Evolutionary conservation across 176 grass and related monocot species (phyloP), one percentile per base, ranked within the genome.

Genomic region (Raddia distichophylla): DNA sequence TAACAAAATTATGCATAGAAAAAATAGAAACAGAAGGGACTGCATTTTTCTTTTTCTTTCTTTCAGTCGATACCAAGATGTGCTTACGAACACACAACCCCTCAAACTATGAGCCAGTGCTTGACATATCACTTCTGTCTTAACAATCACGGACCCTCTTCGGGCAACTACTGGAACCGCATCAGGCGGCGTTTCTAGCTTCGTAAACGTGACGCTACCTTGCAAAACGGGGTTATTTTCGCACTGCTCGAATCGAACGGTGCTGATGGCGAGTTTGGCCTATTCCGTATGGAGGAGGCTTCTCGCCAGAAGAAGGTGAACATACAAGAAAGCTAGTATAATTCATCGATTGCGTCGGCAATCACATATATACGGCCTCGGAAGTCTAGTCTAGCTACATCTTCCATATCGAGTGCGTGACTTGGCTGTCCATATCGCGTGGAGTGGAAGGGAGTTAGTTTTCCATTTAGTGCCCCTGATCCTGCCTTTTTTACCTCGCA

Each of bases 401-500:
- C 65, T n/a, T 49, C 64, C 64, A 71, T 52, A 40, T 70, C 5
- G 13, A 58, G 81, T 63, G 76, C 76, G 76, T 84, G 82, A 22
- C 48, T 40, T 18, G 62, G 14, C 44, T 45, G 82, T 86, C 66
- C 37, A 50, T 27, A 78, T 94, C 71, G 78, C 87, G 66, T 94
- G 82, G 90, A 90, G 93, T 91, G 59, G 66, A 91, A 89, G 82
- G 33, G 69, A 81, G 74, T 50, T 40, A 40, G 37, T 5, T 67
- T 63, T 55, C 44, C 63, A 17, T 35, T 37, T 37, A 82, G 86
- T 57, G 47, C 78, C 89, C 83, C 27, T 27, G 27, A 27, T 49
- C 83, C 27, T 27, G 10, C 34, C 71, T 56, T 94, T 94, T 94
- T 94, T 86, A 94, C 92, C 76, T 64, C 40, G 1, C 18, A 40